Conservation (phyloP, 805 yeast species). For the Lipomyces spencermartinsiae region DNA sequence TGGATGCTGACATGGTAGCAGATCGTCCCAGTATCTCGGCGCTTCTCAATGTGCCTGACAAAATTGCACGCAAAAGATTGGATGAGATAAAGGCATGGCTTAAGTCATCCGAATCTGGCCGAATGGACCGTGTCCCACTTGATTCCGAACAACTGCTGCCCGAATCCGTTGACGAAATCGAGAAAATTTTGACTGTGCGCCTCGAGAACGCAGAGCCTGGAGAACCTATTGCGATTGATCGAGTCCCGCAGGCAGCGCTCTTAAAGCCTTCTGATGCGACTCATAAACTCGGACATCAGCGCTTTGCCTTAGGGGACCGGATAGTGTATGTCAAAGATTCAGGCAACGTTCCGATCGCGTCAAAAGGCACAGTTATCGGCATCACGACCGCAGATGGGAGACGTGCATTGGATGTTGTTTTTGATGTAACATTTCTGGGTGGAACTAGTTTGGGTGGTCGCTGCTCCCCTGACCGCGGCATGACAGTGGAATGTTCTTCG, state of each 20-base stretch:
- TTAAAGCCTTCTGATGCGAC: constrained; percentile 76
- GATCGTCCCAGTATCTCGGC: constrained; percentile 24
- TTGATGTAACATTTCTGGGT: constrained; percentile 81
- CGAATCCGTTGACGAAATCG: constrained; percentile 70
- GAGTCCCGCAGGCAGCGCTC: constrained; percentile 85
- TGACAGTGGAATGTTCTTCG: constrained; percentile 79
- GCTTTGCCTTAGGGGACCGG: constrained; percentile 86
- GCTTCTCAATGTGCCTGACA: constrained; percentile 18
- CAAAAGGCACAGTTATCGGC: constrained; percentile 87
- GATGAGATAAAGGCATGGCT: constrained; percentile 51
- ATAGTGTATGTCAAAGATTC: constrained; percentile 82
- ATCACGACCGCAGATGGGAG: constrained; percentile 25
- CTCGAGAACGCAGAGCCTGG: constrained; percentile 43
- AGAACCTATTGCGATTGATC: constrained; percentile 60
- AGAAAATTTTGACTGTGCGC: constrained; percentile 56
- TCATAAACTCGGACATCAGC: constrained; percentile 73
- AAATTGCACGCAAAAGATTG: constrained; percentile 45
- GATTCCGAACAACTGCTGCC: constrained; percentile 80
- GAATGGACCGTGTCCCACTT: constrained; percentile 67
- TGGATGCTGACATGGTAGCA: not conserved
- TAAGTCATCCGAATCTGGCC: constrained; percentile 44
- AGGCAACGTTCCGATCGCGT: constrained; percentile 86
- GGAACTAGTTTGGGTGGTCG: constrained; percentile 85
- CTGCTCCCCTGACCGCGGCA: constrained; percentile 77
- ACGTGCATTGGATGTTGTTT: constrained; percentile 66